Evolutionary conservation across 495 filamentous ascomycete species (phyloP).

Genomic region (Daldinia decipiens): DNA sequence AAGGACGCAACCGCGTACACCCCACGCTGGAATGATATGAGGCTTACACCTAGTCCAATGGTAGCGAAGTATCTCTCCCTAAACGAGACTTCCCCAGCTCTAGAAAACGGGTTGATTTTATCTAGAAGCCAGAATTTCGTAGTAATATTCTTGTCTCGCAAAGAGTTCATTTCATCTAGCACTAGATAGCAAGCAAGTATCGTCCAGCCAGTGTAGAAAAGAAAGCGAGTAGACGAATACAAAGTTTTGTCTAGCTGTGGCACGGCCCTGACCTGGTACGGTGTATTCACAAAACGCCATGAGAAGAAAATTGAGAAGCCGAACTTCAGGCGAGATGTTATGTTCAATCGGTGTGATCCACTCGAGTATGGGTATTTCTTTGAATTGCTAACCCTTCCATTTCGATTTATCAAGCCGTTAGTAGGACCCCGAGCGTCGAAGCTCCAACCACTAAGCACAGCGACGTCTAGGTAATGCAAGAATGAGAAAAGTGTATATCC

Average conservation of each 20-base stretch:
- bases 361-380: not conserved
- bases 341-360: not conserved
- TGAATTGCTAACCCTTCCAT: not conserved
- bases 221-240: not conserved
- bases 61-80: not conserved
- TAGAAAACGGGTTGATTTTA: not conserved
- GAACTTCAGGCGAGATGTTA: not conserved
- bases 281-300: not conserved
- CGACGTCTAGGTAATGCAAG: not conserved
- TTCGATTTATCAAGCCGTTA: not conserved
- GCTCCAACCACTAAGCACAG: not conserved
- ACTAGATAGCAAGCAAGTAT: not conserved
- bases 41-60: not conserved
- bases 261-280: not conserved
- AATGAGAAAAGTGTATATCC: conserved; percentile 1
- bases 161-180: not conserved
- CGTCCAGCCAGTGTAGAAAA: not conserved
- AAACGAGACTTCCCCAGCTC: not conserved
- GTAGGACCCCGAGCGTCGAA: not conserved
- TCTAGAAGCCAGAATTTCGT: not conserved
- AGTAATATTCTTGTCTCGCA: not conserved
- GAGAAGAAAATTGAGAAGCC: conserved; percentile 1
- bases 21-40: not conserved
- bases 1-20: not conserved
- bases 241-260: not conserved